A percentile compares a stretch with the other conserved stretches of the same genome.
phyloP scores from a whole-genome alignment of 495 filamentous ascomycete genomes.

The Hyaloscypha finlandica region DNA sequence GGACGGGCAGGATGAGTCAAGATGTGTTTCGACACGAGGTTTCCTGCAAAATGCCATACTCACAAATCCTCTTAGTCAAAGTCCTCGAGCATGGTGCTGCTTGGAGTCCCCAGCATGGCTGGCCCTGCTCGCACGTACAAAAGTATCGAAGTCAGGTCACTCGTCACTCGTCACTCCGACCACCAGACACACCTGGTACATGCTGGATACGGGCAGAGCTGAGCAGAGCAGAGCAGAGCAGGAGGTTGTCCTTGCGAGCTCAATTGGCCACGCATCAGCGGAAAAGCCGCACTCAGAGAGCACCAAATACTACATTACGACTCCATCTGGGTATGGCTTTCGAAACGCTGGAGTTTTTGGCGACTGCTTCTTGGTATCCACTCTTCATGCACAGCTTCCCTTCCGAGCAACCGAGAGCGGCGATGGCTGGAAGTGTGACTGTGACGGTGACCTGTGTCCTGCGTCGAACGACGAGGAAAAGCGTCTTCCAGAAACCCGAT shows the following conservation, averaged over 20 bases:
- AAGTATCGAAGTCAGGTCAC: not conserved
- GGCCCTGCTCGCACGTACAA: not conserved
- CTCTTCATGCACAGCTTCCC: constrained; percentile 11
- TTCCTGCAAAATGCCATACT: constrained; percentile 3
- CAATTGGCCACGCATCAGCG: constrained; percentile 26
- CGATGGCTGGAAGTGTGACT: not conserved
- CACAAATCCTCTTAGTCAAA: not conserved
- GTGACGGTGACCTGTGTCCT: not conserved
- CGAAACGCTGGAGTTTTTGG: constrained; percentile 12
- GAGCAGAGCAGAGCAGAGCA: not conserved
- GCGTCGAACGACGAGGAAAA: not conserved
- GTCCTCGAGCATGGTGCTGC: not conserved
- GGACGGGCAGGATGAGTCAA: constrained; percentile 6
- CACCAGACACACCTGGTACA: not conserved
- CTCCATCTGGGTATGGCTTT: not conserved
- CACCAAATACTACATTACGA: not conserved
- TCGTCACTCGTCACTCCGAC: not conserved
- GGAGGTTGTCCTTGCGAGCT: not conserved
- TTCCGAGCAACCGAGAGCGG: constrained; percentile 6
- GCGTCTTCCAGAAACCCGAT: not conserved
- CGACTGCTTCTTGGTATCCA: not conserved
- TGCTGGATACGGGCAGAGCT: not conserved
- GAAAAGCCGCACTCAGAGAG: constrained; percentile 13
- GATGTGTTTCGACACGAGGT: constrained; percentile 10
- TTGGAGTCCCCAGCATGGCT: not conserved